These are phyloP conservation scores for Schizochytrium sp. DNA, from an alignment of 108 stramenopile genomes.

Conservation along the genomic window DNA sequence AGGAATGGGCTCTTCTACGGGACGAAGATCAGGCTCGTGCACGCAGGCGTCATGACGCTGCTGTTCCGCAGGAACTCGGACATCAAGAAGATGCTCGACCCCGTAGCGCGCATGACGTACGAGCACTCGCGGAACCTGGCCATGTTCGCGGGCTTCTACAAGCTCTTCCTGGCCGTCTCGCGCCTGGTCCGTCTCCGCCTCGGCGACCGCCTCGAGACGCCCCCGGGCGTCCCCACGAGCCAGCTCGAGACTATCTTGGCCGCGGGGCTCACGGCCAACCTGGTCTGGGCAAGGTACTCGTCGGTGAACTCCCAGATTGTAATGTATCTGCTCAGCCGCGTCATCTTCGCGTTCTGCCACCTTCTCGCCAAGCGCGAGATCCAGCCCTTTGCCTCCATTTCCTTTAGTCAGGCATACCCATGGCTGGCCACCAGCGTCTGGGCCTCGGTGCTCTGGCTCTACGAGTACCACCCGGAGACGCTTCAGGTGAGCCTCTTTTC, in stretches of 20 bases:
- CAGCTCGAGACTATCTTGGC: neutral
- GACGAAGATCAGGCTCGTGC: neutral
- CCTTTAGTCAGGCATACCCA: neutral
- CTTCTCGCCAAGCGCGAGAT: neutral
- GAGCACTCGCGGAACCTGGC: neutral
- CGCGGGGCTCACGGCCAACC: neutral
- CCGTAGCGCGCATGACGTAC: neutral
- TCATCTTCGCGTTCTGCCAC: neutral
- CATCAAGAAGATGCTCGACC: neutral
- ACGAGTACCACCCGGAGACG: constrained; percentile 10
- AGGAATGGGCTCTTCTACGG: neutral
- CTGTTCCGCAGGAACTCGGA: constrained; percentile 1
- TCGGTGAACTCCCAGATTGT: neutral
- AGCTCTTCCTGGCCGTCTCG: neutral
- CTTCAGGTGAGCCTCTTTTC: neutral
- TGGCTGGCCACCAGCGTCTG: neutral
- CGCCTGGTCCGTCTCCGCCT: neutral
- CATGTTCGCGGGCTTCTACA: neutral
- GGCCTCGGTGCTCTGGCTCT: constrained; percentile 5
- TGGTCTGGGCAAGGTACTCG: neutral
- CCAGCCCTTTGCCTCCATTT: neutral
- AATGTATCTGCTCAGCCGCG: neutral
- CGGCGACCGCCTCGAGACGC: neutral
- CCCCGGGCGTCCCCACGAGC: neutral
- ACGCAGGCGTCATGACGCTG: neutral